Conservation (phyloP, 805 yeast species). For the Saturnispora besseyi region DNA sequence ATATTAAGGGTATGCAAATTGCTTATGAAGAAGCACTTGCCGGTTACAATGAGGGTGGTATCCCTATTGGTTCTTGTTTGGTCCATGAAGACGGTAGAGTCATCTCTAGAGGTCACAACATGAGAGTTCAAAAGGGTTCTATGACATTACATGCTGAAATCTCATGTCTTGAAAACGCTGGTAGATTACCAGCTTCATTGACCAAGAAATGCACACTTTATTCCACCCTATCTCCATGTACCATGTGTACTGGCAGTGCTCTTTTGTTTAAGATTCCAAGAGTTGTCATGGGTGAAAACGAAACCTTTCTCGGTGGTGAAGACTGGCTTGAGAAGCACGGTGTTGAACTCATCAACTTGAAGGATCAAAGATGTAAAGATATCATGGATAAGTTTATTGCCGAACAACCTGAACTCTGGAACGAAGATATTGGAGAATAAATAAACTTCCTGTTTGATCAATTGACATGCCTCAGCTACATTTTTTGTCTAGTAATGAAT, state of each 20-base stretch:
- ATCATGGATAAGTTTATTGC: conserved; percentile 72
- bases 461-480: neutral
- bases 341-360: conserved; percentile 56
- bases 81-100: conserved; percentile 69
- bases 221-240: conserved; percentile 88
- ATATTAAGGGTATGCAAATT: conserved; percentile 52
- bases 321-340: conserved; percentile 59
- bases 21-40: conserved; percentile 65
- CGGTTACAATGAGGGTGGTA: conserved; percentile 77
- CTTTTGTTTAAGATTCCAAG: conserved; percentile 80
- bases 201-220: conserved; percentile 86
- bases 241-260: conserved; percentile 94
- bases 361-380: conserved; percentile 53
- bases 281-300: conserved; percentile 84
- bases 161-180: conserved; percentile 81
- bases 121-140: conserved; percentile 77
- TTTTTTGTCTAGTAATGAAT: no score
- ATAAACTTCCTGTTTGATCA: neutral
- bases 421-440: conserved; percentile 62
- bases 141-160: conserved; percentile 91
- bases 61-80: conserved; percentile 56
- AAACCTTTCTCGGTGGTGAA: conserved; percentile 77
- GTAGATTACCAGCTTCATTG: conserved; percentile 69
- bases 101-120: conserved; percentile 83
- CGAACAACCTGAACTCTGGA: conserved; percentile 73